Evolutionary conservation across 306 rosid genomes (phyloP).

Genomic region (Lathyrus sativus): DNA sequence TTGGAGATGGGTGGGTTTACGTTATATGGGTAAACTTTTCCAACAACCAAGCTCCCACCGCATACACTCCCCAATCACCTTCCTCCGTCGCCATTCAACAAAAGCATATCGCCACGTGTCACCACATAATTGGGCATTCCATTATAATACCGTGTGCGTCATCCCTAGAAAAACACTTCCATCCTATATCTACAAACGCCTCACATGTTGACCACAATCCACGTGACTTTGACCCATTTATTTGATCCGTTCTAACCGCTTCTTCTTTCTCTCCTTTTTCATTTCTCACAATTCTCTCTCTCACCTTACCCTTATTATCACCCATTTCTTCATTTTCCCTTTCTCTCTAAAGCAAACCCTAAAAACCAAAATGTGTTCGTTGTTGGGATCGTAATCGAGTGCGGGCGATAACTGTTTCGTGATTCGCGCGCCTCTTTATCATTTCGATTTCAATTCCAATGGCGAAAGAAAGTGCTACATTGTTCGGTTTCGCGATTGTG

Average conservation of each 20-base stretch:
- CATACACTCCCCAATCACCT: background rate
- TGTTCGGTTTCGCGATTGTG: constrained; percentile 11
- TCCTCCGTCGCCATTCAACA: background rate
- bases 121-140: accelerated
- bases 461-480: constrained; percentile 22
- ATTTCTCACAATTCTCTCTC: constrained; percentile 31
- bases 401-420: constrained; percentile 38
- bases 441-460: constrained; percentile 17
- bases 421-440: constrained; percentile 1
- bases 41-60: background rate
- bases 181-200: constrained; percentile 16
- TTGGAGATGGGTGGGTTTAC: no score
- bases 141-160: accelerated
- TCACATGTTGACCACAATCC: constrained; percentile 45
- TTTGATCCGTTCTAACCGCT: constrained; percentile 61
- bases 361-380: constrained; percentile 22
- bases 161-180: background rate
- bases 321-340: background rate
- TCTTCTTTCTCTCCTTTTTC: constrained; percentile 19
- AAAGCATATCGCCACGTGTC: background rate
- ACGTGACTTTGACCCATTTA: constrained; percentile 48
- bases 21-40: no score
- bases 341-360: constrained; percentile 37
- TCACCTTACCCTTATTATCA: background rate
- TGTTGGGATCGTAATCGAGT: constrained; percentile 34